Evolutionary conservation across 305 asterid genomes (phyloP).

Genomic region (Coffea humblotiana): DNA sequence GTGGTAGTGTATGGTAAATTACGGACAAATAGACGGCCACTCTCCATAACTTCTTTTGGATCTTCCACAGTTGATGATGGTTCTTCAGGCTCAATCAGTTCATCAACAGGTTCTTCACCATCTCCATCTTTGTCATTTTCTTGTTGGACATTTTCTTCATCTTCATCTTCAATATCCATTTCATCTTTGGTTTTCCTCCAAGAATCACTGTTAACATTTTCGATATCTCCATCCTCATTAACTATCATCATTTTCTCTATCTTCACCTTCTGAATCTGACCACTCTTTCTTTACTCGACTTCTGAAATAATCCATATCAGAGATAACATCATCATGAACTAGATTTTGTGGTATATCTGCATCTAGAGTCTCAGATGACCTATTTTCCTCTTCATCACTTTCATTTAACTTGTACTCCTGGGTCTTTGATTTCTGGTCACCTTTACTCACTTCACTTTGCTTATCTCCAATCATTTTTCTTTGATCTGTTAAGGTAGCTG

Average conservation of each 20-base stretch:
- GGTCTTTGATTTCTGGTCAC: slow-evolving; percentile 25
- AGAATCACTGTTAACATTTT: slow-evolving; percentile 29
- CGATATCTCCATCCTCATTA: slow-evolving; percentile 37
- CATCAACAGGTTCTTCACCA: slow-evolving; percentile 31
- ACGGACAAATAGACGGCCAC: slow-evolving; percentile 78
- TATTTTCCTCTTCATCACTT: slow-evolving; percentile 36
- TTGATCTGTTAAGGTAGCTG: slow-evolving; percentile 44
- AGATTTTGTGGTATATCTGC: slow-evolving; percentile 29
- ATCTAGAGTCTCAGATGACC: slow-evolving; percentile 30
- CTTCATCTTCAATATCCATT: slow-evolving; percentile 30
- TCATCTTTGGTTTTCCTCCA: slow-evolving; percentile 23
- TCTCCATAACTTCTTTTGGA: slow-evolving; percentile 50
- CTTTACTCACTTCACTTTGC: slow-evolving; percentile 31
- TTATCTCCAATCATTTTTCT: slow-evolving; percentile 31
- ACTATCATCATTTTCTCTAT: slow-evolving; percentile 30
- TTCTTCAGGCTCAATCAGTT: slow-evolving; percentile 33
- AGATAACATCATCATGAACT: slow-evolving; percentile 47
- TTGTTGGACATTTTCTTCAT: slow-evolving; percentile 34
- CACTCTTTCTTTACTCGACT: slow-evolving; percentile 68
- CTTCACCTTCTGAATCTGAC: slow-evolving; percentile 73
- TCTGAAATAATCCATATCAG: slow-evolving; percentile 78
- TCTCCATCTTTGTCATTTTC: slow-evolving; percentile 39
- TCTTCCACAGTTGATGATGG: slow-evolving; percentile 40
- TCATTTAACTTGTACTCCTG: slow-evolving; percentile 31
- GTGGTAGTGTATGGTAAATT: slow-evolving; percentile 85